phyloP scores from a whole-genome alignment of 2,329 filamentous ascomycete species.

The Aspergillus sp. region DNA sequence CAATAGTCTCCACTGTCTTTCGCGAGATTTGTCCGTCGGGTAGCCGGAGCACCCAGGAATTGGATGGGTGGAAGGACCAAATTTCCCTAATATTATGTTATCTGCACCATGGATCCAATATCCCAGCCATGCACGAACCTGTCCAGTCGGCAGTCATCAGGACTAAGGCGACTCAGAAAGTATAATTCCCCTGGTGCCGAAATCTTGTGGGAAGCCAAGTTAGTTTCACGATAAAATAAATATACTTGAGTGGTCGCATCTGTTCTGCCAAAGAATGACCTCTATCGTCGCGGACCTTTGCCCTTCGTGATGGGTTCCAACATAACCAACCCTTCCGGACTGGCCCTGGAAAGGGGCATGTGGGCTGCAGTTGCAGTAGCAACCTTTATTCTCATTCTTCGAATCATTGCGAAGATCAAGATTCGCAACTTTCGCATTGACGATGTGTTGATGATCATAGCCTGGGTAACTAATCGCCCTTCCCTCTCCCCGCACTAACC shows the following conservation, averaged over 20 bases:
- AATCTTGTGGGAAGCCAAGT: background rate
- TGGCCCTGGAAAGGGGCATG: conserved; percentile 26
- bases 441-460: conserved; percentile 34
- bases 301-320: conserved; percentile 2
- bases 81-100: conserved; percentile 7
- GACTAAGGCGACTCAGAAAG: background rate
- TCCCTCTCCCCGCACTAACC: background rate
- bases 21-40: background rate
- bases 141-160: background rate
- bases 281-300: background rate
- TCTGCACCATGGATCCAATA: conserved; percentile 8
- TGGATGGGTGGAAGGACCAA: background rate
- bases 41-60: background rate
- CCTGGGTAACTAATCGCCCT: conserved; percentile 21
- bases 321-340: conserved; percentile 17
- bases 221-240: background rate
- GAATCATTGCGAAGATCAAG: conserved; percentile 33
- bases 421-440: conserved; percentile 31
- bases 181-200: background rate
- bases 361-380: conserved; percentile 32
- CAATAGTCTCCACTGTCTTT: background rate
- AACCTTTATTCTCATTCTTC: conserved; percentile 27
- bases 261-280: background rate
- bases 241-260: background rate
- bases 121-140: background rate